These are phyloP conservation scores for Exophiala oligosperma DNA, from an alignment of 2,329 filamentous ascomycete species.

Conservation along the genomic window DNA sequence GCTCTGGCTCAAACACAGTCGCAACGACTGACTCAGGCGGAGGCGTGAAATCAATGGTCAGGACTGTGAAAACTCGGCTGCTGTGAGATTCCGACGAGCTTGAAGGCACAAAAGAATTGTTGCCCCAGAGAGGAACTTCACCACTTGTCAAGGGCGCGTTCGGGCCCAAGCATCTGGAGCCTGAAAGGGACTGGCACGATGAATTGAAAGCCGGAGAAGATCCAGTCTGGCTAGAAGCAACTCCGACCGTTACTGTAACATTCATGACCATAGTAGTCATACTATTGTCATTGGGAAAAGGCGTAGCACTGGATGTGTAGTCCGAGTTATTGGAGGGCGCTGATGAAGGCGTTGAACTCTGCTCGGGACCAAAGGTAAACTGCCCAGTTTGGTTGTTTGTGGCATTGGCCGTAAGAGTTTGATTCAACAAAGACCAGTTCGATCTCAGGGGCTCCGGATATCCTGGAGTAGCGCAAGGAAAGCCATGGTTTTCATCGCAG, in stretches of 20 bases:
- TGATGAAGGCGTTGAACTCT: slow-evolving; percentile 1
- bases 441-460: background rate
- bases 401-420: background rate
- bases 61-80: slow-evolving; percentile 1
- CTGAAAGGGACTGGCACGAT: slow-evolving; percentile 2
- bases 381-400: background rate
- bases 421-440: background rate
- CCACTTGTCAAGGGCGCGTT: slow-evolving; percentile 2
- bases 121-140: slow-evolving; percentile 1
- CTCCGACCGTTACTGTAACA: background rate
- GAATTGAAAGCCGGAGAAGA: background rate
- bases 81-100: background rate
- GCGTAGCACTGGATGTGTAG: background rate
- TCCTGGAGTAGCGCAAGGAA: slow-evolving; percentile 4
- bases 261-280: slow-evolving; percentile 3
- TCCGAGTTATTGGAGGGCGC: background rate
- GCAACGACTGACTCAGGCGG: slow-evolving; percentile 13
- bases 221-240: background rate
- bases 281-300: background rate
- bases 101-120: slow-evolving; percentile 3
- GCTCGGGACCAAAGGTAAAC: slow-evolving; percentile 8
- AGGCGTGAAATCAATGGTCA: slow-evolving; percentile 14
- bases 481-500: slow-evolving; percentile 5
- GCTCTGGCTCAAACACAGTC: background rate
- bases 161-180: slow-evolving; percentile 1